Evolutionary conservation across 345 rosid genomes (phyloP), one percentile per base, ranked within the genome.

Genomic region (Lumnitzera racemosa): DNA sequence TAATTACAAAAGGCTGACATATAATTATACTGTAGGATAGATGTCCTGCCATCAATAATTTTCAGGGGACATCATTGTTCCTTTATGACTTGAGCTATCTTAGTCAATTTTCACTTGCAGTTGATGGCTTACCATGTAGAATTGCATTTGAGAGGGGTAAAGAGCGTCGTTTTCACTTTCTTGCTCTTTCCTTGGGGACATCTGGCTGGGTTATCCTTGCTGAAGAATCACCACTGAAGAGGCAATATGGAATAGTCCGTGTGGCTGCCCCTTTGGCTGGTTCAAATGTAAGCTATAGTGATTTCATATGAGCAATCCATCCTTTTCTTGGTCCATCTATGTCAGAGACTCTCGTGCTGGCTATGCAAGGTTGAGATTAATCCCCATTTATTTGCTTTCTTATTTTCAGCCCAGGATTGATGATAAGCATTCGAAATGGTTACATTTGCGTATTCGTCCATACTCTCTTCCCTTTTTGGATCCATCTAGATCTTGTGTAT

Each of bases 141-240:
- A 86, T 90, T 71, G 91, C 97, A 66, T 95, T 95, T 65, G 97
- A 90, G 75, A 86, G 88, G 82, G 96, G 91, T 53, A 90, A 81
- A 73, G 99, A 88, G 57, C 97, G 96, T 0, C 81, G 75, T 58
- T 85, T 94, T 78, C 56, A 52, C 66, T 85, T 90, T 68, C 83
- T 88, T 70, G 89, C 92, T 51, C 49, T 81, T 55, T 80, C 96
- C 46, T 23, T 75, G 61, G 95, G 91, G 58, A 69, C 73, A 20
- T 80, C 82, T 55, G 97, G 99, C 48, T 94, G 99, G 99, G 73
- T 94, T 65, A 69, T 86, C 55, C 99, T 90, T 31, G 73, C 80
- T 15, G 99, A 94, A 77, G 91, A 88, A 66, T 70, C 69, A 43
- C 89, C 91, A 25, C 47, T 75, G 73, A 88, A 78, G 74, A 78